These are phyloP conservation scores for Primulina eburnea DNA, from an alignment of 257 asterid species.

Conservation along the genomic window DNA sequence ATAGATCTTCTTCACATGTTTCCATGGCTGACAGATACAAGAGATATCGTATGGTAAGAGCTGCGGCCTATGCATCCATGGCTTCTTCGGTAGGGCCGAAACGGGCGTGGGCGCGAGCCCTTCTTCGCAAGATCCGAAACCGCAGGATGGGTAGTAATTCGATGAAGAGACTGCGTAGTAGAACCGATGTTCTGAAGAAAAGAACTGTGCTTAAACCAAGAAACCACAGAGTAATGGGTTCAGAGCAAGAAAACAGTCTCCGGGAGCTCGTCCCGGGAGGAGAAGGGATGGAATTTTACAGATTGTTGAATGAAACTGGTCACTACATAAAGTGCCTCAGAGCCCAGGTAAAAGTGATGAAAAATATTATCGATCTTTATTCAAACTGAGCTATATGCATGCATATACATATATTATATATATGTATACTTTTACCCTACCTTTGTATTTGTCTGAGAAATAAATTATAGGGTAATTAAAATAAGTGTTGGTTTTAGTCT, in stretches of 20 bases:
- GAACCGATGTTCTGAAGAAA: constrained; percentile 1
- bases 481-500: background rate
- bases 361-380: constrained; percentile 38
- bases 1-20: background rate
- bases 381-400: constrained; percentile 29
- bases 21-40: constrained; percentile 15
- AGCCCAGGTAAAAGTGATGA: constrained; percentile 78
- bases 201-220: background rate
- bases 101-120: constrained; percentile 67
- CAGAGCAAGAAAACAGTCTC: background rate
- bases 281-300: constrained; percentile 43
- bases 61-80: constrained; percentile 65
- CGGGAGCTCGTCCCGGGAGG: constrained; percentile 67
- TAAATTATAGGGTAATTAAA: background rate
- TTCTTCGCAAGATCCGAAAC: constrained; percentile 41
- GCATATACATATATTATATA: background rate
- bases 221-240: background rate
- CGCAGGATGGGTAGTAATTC: constrained; percentile 18
- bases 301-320: constrained; percentile 65
- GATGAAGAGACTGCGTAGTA: constrained; percentile 2
- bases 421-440: background rate
- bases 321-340: constrained; percentile 68
- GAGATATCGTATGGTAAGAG: constrained; percentile 41
- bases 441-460: background rate
- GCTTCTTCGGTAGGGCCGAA: constrained; percentile 63